phyloP scores from a whole-genome alignment of 305 asterid genomes.

The Petunia hybrid region DNA sequence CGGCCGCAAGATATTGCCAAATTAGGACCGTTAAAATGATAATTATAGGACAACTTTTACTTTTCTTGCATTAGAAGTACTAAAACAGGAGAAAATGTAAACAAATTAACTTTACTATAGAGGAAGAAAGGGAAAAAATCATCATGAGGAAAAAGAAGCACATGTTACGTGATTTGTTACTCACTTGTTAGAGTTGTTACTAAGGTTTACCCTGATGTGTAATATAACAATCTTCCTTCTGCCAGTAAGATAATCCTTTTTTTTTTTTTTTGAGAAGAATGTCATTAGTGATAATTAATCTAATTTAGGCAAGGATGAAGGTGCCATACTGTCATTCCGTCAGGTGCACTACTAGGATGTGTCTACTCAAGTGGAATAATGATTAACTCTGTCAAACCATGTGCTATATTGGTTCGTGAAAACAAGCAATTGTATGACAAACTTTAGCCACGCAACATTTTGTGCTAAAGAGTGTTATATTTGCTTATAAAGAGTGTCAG shows the following conservation, averaged over 20 bases:
- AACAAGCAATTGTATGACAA: no score
- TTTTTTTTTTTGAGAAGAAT: neutral
- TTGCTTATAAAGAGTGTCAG: no score
- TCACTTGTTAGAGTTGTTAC: neutral
- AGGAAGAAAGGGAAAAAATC: neutral
- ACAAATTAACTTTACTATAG: neutral
- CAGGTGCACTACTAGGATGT: no score
- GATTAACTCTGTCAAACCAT: no score
- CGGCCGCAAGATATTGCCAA: neutral
- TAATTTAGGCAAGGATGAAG: neutral
- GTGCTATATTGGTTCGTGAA: no score
- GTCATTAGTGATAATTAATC: neutral
- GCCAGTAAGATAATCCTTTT: neutral
- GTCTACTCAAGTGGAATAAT: no score
- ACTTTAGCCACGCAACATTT: no score
- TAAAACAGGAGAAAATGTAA: neutral
- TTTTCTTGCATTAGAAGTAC: conserved; percentile 4
- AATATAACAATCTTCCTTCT: neutral
- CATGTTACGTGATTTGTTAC: neutral
- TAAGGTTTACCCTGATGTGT: neutral
- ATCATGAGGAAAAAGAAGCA: neutral
- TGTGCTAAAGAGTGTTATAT: no score
- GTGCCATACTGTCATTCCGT: no score
- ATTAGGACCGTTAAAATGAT: neutral
- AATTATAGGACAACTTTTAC: neutral